These are phyloP conservation scores for Tylopilus sp. DNA, from an alignment of 1,284 basidiomycete species.

Conservation along the genomic window DNA sequence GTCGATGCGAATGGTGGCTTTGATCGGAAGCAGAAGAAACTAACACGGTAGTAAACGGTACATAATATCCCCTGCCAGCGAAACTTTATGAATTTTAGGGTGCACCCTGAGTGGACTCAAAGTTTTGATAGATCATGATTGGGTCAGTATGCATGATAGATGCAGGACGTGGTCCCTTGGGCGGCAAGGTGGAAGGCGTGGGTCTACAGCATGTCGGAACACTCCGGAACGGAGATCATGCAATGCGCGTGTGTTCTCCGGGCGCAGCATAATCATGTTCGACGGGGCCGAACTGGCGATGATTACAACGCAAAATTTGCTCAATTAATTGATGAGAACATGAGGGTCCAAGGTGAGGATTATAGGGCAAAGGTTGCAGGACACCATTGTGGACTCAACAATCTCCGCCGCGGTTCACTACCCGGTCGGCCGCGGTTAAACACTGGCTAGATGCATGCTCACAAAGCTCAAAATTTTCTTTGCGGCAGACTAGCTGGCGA, in stretches of 20 bases:
- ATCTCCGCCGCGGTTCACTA: conserved; percentile 32
- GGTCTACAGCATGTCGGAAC: conserved; percentile 20
- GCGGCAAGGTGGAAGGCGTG: conserved; percentile 12
- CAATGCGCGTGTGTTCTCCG: conserved; percentile 3
- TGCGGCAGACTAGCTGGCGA: conserved; percentile 6
- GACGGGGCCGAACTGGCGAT: conserved; percentile 26
- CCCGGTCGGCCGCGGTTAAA: conserved; percentile 14
- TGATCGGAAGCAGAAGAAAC: conserved; percentile 35
- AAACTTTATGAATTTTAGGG: conserved; percentile 30
- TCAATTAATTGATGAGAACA: conserved; percentile 10
- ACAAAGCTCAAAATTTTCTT: conserved; percentile 19
- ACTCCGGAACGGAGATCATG: conserved; percentile 24
- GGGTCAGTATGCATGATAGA: conserved; percentile 7
- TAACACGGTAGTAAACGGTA: conserved; percentile 19
- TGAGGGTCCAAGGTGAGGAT: conserved; percentile 11
- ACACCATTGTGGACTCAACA: conserved; percentile 14
- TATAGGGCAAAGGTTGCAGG: neutral
- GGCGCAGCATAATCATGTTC: neutral
- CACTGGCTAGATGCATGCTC: conserved; percentile 11
- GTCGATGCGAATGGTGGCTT: conserved; percentile 11
- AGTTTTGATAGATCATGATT: conserved; percentile 16
- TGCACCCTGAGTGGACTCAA: conserved; percentile 31
- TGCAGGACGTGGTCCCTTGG: conserved; percentile 16
- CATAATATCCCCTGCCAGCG: conserved; percentile 34
- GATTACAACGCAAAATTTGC: conserved; percentile 1